These are phyloP conservation scores for Neonectria sp. DNA, from an alignment of 2,329 filamentous ascomycete genomes.

Conservation along the genomic window DNA sequence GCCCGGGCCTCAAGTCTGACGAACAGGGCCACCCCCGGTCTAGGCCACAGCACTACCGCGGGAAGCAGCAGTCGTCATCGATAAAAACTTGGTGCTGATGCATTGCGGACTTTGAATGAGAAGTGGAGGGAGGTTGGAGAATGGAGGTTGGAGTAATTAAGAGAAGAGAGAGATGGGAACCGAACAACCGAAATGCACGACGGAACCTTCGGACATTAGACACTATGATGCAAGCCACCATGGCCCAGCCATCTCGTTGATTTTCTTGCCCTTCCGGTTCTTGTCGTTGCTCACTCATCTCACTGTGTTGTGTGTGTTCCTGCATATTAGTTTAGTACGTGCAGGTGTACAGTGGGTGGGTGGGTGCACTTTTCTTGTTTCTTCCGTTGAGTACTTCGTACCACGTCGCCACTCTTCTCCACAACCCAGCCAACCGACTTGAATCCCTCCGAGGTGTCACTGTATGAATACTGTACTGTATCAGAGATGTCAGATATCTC, in stretches of 20 bases:
- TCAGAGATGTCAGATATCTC: not conserved
- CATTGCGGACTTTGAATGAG: not conserved
- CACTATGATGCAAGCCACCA: not conserved
- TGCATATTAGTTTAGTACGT: constrained; percentile 2
- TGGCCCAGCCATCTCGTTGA: not conserved
- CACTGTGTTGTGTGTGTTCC: not conserved
- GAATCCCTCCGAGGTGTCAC: not conserved
- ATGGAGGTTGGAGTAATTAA: constrained; percentile 1
- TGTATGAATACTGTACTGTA: not conserved
- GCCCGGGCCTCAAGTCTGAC: constrained; percentile 11
- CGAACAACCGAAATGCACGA: not conserved
- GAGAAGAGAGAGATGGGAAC: not conserved
- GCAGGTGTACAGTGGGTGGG: not conserved
- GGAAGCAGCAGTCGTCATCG: constrained; percentile 25
- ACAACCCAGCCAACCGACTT: not conserved
- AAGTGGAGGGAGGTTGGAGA: not conserved
- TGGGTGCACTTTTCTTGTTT: not conserved
- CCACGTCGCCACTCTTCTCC: not conserved
- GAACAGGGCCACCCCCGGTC: constrained; percentile 19
- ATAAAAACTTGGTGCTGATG: not conserved
- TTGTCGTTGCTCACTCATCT: not conserved
- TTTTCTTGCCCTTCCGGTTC: not conserved
- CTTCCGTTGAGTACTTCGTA: not conserved
- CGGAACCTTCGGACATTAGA: not conserved
- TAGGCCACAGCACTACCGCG: constrained; percentile 1